These are phyloP conservation scores for Kodamaea sagamina DNA, from an alignment of 805 yeast genomes.

Conservation along the genomic window DNA sequence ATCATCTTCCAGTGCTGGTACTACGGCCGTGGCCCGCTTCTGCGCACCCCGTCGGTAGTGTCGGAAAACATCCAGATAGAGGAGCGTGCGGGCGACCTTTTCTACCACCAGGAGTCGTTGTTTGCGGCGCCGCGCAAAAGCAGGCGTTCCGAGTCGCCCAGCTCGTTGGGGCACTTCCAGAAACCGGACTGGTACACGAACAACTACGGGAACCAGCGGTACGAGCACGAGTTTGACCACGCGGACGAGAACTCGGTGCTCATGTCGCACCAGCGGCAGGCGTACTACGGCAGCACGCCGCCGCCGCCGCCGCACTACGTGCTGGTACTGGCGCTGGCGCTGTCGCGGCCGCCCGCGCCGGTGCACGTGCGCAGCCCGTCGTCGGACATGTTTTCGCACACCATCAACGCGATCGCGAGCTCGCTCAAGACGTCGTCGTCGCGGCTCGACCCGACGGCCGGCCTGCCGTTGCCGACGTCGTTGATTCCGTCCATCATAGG, in stretches of 20 bases:
- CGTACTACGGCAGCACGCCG: constrained; percentile 2
- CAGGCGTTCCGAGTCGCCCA: not conserved
- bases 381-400: constrained; percentile 3
- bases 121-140: not conserved
- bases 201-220: constrained; percentile 6
- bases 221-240: constrained; percentile 1
- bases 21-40: constrained; percentile 10
- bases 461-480: constrained; percentile 31
- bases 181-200: constrained; percentile 44
- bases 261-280: constrained; percentile 1
- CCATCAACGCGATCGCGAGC: constrained; percentile 17
- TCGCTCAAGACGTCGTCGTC: constrained; percentile 9
- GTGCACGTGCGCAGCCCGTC: constrained; percentile 5
- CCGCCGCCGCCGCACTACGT: constrained; percentile 13
- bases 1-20: constrained; percentile 38
- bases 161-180: constrained; percentile 25
- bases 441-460: constrained; percentile 9
- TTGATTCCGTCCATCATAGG: constrained; percentile 44
- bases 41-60: constrained; percentile 3
- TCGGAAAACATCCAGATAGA: not conserved
- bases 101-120: constrained; percentile 1
- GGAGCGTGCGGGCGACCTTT: not conserved
- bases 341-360: constrained; percentile 3
- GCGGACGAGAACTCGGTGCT: constrained; percentile 12
- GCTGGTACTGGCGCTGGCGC: constrained; percentile 4